phyloP scores from a whole-genome alignment of 495 filamentous ascomycete species.

The Penicillium odoratum region DNA sequence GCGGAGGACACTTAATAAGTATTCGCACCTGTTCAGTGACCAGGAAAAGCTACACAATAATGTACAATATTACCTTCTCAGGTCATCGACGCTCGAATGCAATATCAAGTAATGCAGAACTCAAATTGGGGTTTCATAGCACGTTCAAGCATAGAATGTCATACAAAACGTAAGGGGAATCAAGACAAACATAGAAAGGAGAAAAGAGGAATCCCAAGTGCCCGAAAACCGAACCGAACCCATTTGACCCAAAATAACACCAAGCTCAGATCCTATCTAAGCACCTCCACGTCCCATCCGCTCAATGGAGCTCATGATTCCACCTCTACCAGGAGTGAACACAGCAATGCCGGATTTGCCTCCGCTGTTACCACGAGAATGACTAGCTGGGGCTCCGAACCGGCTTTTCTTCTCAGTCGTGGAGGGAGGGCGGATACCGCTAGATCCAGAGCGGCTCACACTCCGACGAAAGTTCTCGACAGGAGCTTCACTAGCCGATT shows the following conservation, averaged over 20 bases:
- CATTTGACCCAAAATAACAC: neutral
- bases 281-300: conserved; percentile 58
- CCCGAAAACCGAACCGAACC: neutral
- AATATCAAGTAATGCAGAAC: neutral
- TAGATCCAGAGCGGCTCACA: conserved; percentile 28
- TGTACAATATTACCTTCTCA: neutral
- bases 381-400: conserved; percentile 33
- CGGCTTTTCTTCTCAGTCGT: conserved; percentile 37
- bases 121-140: conserved; percentile 1
- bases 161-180: conserved; percentile 24
- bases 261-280: conserved; percentile 1
- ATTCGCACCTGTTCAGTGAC: too few species aligned
- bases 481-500: conserved; percentile 17
- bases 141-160: conserved; percentile 13
- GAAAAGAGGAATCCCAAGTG: conserved; percentile 1
- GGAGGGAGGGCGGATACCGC: conserved; percentile 38
- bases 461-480: conserved; percentile 28
- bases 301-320: conserved; percentile 73
- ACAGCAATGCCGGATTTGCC: conserved; percentile 46
- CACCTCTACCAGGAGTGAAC: conserved; percentile 50
- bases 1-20: conserved; percentile 1
- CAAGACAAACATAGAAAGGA: conserved; percentile 12
- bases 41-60: neutral
- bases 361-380: conserved; percentile 40
- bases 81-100: neutral